Conservation (phyloP, 2,329 filamentous ascomycete species). For the Fusarium oxysporum region DNA sequence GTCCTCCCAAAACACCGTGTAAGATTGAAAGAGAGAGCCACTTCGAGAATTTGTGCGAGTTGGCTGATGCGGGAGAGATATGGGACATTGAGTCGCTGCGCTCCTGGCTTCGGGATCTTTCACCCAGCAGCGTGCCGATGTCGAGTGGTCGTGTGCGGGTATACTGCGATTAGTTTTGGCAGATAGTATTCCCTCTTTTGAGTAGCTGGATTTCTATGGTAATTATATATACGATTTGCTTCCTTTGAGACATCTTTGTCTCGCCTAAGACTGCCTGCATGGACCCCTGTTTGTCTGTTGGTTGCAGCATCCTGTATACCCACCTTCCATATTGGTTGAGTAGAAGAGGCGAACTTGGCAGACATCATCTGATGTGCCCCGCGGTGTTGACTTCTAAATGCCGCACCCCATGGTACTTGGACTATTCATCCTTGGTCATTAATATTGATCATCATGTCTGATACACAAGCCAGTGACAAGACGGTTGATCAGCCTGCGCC, state of each 20-base stretch:
- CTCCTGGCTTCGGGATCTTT: background rate
- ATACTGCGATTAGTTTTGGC: background rate
- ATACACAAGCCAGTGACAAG: background rate
- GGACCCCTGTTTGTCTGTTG: background rate
- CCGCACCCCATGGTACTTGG: background rate
- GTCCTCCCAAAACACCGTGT: background rate
- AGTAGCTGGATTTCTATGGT: too few species aligned
- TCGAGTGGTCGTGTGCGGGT: background rate
- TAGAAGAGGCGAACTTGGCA: background rate
- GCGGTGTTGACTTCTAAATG: background rate
- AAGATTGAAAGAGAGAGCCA: background rate
- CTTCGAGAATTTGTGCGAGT: background rate
- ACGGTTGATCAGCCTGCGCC: accelerated
- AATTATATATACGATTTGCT: background rate
- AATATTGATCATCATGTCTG: background rate
- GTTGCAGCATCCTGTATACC: background rate
- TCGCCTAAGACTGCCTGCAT: background rate
- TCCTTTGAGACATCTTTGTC: background rate
- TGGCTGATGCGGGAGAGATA: conserved; percentile 9
- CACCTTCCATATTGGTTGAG: background rate
- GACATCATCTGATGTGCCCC: background rate
- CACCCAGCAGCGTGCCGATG: background rate
- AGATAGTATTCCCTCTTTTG: too few species aligned
- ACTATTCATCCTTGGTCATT: background rate
- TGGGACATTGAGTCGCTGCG: conserved; percentile 15